These are phyloP conservation scores for Trichosporon inkin DNA, from an alignment of 1,284 basidiomycete genomes.

Conservation along the genomic window DNA sequence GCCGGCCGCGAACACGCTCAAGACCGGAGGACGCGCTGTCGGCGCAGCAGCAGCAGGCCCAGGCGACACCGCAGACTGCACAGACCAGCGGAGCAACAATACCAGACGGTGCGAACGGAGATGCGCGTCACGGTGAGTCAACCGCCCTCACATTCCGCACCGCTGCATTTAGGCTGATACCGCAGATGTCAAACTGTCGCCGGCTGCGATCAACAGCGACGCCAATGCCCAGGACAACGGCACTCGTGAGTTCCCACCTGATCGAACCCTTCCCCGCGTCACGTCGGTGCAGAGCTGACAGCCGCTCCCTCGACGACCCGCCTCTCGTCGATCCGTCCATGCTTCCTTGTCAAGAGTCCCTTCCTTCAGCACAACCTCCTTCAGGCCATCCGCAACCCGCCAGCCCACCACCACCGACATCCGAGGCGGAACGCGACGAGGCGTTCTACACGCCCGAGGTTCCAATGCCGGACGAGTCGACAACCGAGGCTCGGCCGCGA, in stretches of 20 bases:
- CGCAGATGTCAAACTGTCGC: not conserved
- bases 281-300: not conserved
- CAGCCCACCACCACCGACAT: not conserved
- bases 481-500: not conserved
- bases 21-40: not conserved
- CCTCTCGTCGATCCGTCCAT: not conserved
- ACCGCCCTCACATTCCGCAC: not conserved
- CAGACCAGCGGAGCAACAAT: not conserved
- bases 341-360: not conserved
- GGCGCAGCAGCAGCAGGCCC: not conserved
- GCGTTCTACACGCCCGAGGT: not conserved
- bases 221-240: not conserved
- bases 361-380: not conserved
- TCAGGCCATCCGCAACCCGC: not conserved
- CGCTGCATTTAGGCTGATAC: not conserved
- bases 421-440: not conserved
- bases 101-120: not conserved
- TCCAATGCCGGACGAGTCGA: not conserved
- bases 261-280: not conserved
- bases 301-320: not conserved
- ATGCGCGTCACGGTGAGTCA: not conserved
- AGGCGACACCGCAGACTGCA: not conserved
- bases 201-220: not conserved
- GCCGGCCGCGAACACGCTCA: conserved; percentile 17
- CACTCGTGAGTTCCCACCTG: not conserved